Evolutionary conservation across 176 grass and related monocot species (phyloP).

Genomic region (Oryza brachyantha): DNA sequence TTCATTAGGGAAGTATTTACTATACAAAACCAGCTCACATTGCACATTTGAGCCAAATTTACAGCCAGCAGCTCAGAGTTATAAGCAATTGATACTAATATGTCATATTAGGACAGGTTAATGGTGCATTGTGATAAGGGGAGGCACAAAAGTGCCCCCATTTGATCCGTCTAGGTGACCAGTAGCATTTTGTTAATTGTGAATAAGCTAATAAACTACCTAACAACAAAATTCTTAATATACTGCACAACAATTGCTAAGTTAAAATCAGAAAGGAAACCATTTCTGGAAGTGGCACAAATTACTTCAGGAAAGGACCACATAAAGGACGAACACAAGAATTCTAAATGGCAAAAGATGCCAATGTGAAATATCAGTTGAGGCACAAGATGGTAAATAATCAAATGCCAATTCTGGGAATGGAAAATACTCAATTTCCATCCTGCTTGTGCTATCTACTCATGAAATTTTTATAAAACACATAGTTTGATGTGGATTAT

Average conservation of each 20-base stretch:
- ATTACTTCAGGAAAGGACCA: background rate
- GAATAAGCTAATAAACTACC: conserved; percentile 1
- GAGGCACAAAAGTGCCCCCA: background rate
- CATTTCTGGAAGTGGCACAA: background rate
- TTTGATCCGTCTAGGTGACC: background rate
- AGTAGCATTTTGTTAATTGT: background rate
- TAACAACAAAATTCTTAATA: background rate
- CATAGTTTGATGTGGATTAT: background rate
- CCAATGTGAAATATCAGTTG: background rate
- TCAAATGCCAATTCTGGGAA: too few relatives aligned
- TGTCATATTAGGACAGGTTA: background rate
- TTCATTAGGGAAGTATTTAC: background rate
- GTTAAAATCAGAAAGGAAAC: background rate
- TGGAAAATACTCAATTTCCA: too few relatives aligned
- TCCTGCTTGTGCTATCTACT: too few relatives aligned
- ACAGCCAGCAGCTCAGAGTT: background rate
- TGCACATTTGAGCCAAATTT: background rate
- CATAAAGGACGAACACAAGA: background rate
- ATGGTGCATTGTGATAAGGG: background rate
- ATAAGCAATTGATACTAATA: background rate
- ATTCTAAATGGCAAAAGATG: background rate
- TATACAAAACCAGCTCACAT: background rate
- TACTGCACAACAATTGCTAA: background rate
- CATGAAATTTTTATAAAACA: too few relatives aligned
- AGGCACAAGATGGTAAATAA: background rate